Evolutionary conservation across 192 early-diverging fungal species (phyloP).

Genomic region (Backusella westeae): DNA sequence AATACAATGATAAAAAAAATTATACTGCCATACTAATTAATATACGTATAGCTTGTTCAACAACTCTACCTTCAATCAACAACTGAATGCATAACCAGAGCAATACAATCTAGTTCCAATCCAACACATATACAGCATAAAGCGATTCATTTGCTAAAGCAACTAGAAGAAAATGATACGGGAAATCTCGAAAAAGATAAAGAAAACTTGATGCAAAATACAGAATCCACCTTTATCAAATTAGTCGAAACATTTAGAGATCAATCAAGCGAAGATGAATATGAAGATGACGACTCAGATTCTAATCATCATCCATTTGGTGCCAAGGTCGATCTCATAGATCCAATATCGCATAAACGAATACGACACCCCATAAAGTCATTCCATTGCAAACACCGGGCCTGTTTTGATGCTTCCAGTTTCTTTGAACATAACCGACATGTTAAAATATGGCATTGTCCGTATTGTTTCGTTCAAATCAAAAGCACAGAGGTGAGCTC

Average conservation of each 20-base stretch:
- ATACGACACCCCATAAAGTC: slow-evolving; percentile 3
- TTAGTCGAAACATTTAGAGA: neutral
- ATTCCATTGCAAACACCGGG: slow-evolving; percentile 1
- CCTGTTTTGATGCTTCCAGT: slow-evolving; percentile 1
- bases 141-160: neutral
- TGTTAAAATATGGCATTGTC: slow-evolving; percentile 10
- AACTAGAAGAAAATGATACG: neutral
- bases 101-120: slow-evolving; percentile 1
- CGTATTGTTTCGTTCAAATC: slow-evolving; percentile 7
- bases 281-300: neutral
- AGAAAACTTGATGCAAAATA: neutral
- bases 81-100: slow-evolving; percentile 5
- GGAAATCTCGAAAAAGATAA: neutral
- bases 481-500: slow-evolving; percentile 7
- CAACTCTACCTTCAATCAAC: slow-evolving; percentile 1
- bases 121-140: neutral
- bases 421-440: neutral
- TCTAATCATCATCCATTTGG: neutral
- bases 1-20: too few species aligned
- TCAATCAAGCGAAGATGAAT: slow-evolving; percentile 7
- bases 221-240: neutral
- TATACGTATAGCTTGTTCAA: neutral
- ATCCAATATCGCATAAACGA: slow-evolving; percentile 6
- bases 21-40: neutral
- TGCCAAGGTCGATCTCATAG: neutral